These are phyloP conservation scores for Cystoisospora suis DNA, from an alignment of 169 alveolate species.

Conservation along the genomic window DNA sequence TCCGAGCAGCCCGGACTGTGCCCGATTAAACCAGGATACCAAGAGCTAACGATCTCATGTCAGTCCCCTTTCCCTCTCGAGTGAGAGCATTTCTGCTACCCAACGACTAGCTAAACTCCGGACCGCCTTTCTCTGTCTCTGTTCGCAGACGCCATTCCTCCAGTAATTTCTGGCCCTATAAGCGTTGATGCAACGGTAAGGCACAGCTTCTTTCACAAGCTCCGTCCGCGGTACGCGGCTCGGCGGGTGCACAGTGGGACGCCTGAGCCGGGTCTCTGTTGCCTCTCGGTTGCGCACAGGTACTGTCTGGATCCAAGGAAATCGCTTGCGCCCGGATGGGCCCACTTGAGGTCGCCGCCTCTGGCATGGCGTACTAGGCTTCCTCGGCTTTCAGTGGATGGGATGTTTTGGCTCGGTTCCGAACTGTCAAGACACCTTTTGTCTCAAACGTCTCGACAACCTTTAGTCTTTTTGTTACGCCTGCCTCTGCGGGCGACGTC, in stretches of 20 bases:
- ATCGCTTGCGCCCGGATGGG: slow-evolving; percentile 22
- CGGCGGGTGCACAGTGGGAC: background rate
- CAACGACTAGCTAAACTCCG: background rate
- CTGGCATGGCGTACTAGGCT: background rate
- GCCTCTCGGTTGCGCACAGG: background rate
- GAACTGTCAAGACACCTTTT: background rate
- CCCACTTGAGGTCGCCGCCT: background rate
- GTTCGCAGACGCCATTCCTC: slow-evolving; percentile 30
- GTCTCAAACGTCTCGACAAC: background rate
- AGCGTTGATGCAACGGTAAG: slow-evolving; percentile 38
- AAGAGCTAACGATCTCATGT: slow-evolving; percentile 25
- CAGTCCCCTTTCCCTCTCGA: background rate
- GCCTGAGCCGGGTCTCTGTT: no score
- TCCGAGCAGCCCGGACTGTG: slow-evolving; percentile 11
- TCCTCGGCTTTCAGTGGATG: background rate
- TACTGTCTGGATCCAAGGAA: background rate
- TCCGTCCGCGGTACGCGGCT: background rate
- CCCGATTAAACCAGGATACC: slow-evolving; percentile 19
- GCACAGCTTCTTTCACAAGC: background rate
- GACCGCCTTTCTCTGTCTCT: background rate
- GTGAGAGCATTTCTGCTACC: background rate
- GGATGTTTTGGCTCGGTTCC: background rate
- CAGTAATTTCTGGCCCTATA: slow-evolving; percentile 6
- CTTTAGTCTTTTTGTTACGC: no score
- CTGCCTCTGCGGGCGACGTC: no score